Evolutionary conservation across 495 filamentous ascomycete genomes (phyloP).

Genomic region (Viridothelium virens): DNA sequence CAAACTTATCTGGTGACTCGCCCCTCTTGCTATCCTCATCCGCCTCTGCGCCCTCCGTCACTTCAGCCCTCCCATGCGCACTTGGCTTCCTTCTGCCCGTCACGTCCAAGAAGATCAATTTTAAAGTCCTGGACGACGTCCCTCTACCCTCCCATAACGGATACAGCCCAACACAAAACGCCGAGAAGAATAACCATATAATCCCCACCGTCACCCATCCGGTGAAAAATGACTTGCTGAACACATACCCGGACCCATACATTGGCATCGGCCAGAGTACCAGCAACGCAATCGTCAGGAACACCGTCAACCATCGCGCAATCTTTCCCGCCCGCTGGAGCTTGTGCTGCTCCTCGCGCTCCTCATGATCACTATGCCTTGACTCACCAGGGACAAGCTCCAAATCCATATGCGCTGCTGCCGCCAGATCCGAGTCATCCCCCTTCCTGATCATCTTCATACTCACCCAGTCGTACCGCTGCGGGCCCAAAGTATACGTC

Average conservation of each 20-base stretch:
- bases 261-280: slow-evolving; percentile 94
- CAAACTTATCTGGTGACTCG: slow-evolving; percentile 25
- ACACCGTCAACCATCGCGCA: slow-evolving; percentile 66
- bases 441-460: slow-evolving; percentile 79
- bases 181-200: slow-evolving; percentile 74
- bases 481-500: slow-evolving; percentile 62
- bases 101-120: slow-evolving; percentile 60
- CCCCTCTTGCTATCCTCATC: slow-evolving; percentile 23
- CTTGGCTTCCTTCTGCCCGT: slow-evolving; percentile 48
- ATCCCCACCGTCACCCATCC: slow-evolving; percentile 85
- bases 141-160: slow-evolving; percentile 73
- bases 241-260: slow-evolving; percentile 81
- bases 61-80: slow-evolving; percentile 24
- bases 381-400: slow-evolving; percentile 57
- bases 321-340: slow-evolving; percentile 67
- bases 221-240: slow-evolving; percentile 85
- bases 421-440: slow-evolving; percentile 71
- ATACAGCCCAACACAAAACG: slow-evolving; percentile 63
- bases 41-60: slow-evolving; percentile 21
- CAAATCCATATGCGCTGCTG: slow-evolving; percentile 60
- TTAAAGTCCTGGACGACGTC: slow-evolving; percentile 57
- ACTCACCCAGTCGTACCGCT: slow-evolving; percentile 83
- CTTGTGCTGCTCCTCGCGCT: slow-evolving; percentile 53
- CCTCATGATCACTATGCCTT: slow-evolving; percentile 39
- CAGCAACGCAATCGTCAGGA: slow-evolving; percentile 68